Evolutionary conservation across 306 rosid genomes (phyloP), one percentile per base, ranked within the genome.

Genomic region (Pterocarpus macrocarpus): DNA sequence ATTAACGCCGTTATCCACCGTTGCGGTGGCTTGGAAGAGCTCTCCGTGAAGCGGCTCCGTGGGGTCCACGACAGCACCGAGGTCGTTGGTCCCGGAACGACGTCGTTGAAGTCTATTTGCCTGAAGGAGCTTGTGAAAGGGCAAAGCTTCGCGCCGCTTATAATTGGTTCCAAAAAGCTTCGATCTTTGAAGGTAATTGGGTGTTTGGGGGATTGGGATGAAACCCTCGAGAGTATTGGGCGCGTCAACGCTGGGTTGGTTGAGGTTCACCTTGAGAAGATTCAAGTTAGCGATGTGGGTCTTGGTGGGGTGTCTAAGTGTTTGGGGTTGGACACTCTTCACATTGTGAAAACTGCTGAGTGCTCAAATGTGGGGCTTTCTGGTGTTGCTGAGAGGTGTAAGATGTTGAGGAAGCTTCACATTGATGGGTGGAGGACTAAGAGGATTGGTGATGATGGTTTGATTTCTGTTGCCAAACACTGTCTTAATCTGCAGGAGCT

Each of bases 351-450:
- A 80, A 88, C 87, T 4, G 85, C 97, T 0, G 94, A 91, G 70
- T 94, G 98, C 68, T 80, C 97, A 2, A 89, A 94, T 65, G 34
- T 68, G 2, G 98, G 98, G 59, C 86, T 94, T 41, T 64, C 81
- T 13, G 41, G 63, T 14, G 87, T 94, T 57, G 97, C 97, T 34
- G 89, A 90, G 59, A 59, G 83, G 22, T 94, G 98, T 71, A 91
- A 69, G 85, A 62, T 61, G 55, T 63, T 94, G 81, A 94, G 90
- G 81, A 94, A 94, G 92, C 88, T 94, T 75, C 97, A 91, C 84
- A 84, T 91, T 64, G 95, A 91, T 88, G 98, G 95, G 28, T 94
- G 98, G 97, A 90, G 94, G 85, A 91, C 88, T 56, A 84, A 91
- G 58, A 83, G 90, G 67, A 94, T 91, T 17, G 92, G 91, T 13